Evolutionary conservation across 495 filamentous ascomycete genomes (phyloP).

Genomic region (Podospora anserina): DNA sequence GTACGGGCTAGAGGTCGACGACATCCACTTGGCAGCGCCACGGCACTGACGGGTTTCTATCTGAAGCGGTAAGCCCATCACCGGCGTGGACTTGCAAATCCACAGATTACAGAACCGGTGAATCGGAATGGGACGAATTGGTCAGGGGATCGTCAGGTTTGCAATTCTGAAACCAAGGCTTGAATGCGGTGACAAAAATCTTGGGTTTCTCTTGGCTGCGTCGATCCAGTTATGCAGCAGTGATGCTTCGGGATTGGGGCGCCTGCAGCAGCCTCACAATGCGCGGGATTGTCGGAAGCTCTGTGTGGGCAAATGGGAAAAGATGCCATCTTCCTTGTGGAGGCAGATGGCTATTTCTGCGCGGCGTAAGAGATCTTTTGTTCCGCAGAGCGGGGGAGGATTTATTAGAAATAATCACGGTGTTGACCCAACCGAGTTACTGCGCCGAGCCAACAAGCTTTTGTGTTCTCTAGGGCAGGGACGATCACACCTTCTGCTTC

Average conservation of each 20-base stretch:
- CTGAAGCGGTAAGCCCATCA: not conserved
- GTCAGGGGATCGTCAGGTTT: not conserved
- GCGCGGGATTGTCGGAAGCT: no score
- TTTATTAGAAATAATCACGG: not conserved
- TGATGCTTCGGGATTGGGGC: not conserved
- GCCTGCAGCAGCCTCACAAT: no score
- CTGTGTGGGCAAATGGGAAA: no score
- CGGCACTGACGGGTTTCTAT: not conserved
- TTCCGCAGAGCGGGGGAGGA: not conserved
- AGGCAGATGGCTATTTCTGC: no score
- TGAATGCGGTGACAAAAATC: not conserved
- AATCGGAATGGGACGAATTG: not conserved
- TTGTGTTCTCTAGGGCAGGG: not conserved
- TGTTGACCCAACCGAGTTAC: not conserved
- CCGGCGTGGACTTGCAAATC: not conserved
- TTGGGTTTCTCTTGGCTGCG: not conserved
- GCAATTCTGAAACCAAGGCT: not conserved
- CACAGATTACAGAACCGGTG: not conserved
- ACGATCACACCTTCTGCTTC: not conserved
- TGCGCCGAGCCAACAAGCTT: not conserved
- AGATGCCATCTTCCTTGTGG: no score
- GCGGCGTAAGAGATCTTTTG: not conserved
- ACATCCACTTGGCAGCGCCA: not conserved
- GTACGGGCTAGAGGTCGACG: not conserved
- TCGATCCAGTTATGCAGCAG: not conserved